Evolutionary conservation across 1,139 yeast genomes (phyloP).

Genomic region (Candida pseudocylindracea): DNA sequence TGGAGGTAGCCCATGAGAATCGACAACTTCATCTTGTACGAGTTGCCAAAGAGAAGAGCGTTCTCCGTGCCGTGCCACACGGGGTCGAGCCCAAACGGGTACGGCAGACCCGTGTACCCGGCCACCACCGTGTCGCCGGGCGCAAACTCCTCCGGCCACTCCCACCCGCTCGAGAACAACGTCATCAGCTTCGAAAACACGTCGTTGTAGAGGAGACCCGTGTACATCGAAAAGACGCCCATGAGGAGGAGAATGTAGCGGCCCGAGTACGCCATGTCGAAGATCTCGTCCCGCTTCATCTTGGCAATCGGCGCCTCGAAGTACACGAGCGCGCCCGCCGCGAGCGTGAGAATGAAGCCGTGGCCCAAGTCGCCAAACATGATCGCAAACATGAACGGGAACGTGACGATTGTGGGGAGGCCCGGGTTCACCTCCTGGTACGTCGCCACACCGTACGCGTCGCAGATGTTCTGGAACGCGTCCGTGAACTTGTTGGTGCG

Average conservation of each 20-base stretch:
- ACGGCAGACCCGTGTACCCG: not conserved
- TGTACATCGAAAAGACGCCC: conserved; percentile 1
- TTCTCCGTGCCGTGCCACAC: conserved; percentile 1
- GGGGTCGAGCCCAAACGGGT: conserved; percentile 1
- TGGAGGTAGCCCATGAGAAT: conserved; percentile 1
- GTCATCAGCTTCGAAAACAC: conserved; percentile 1
- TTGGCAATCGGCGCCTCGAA: not conserved
- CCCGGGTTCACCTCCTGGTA: conserved; percentile 1
- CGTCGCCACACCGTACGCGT: conserved; percentile 1
- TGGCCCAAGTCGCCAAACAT: conserved; percentile 1
- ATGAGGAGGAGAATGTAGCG: conserved; percentile 1
- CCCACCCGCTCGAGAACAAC: not conserved
- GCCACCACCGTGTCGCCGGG: not conserved
- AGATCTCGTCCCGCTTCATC: conserved; percentile 1
- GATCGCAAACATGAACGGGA: conserved; percentile 1
- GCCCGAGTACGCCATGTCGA: conserved; percentile 1
- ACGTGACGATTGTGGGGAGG: conserved; percentile 1
- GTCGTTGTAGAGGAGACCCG: conserved; percentile 1
- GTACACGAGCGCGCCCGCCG: not conserved
- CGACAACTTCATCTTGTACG: conserved; percentile 1
- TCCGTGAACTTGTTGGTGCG: conserved; percentile 1
- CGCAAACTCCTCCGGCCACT: not conserved
- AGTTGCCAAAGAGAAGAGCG: conserved; percentile 1
- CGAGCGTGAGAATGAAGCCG: not conserved
- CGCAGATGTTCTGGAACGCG: conserved; percentile 1